Percentiles rank a stretch among this genome's conserved stretches.
These are phyloP conservation scores for Sphagnum magellanicum DNA, from an alignment of 228 moss, liverwort and hornwort genomes.

Conservation along the genomic window DNA sequence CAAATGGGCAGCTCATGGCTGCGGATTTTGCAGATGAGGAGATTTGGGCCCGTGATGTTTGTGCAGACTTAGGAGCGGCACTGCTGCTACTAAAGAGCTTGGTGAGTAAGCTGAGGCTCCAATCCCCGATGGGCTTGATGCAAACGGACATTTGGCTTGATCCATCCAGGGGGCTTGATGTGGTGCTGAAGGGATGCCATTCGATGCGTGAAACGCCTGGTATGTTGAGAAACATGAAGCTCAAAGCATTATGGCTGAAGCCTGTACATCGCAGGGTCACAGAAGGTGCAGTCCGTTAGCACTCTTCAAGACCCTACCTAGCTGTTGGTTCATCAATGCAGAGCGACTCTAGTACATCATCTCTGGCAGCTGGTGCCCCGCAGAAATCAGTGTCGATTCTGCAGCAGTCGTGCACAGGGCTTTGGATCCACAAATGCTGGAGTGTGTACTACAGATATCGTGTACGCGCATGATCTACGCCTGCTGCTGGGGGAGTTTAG, in stretches of 20 bases:
- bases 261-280: slow-evolving; percentile 1
- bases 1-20: slow-evolving; percentile 21
- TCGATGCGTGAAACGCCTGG: slow-evolving; percentile 48
- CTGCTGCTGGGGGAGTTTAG: too few species aligned
- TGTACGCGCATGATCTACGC: too few species aligned
- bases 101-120: slow-evolving; percentile 24
- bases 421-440: too few species aligned
- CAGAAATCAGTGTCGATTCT: neutral
- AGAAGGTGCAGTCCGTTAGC: neutral
- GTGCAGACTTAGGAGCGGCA: too few species aligned
- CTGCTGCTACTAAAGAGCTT: too few species aligned
- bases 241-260: slow-evolving; percentile 25
- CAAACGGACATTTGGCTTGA: slow-evolving; percentile 35
- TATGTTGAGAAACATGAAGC: slow-evolving; percentile 53
- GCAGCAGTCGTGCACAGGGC: neutral
- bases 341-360: neutral
- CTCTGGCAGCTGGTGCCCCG: neutral
- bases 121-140: slow-evolving; percentile 45
- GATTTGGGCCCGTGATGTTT: neutral
- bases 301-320: neutral
- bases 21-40: neutral
- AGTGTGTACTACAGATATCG: too few species aligned
- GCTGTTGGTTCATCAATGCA: neutral
- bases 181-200: slow-evolving; percentile 62
- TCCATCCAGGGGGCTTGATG: slow-evolving; percentile 30